A percentile compares a stretch with the other conserved stretches of the same genome.
Conservation (phyloP, 2,329 filamentous ascomycete species). For the Septoria linicola region DNA sequence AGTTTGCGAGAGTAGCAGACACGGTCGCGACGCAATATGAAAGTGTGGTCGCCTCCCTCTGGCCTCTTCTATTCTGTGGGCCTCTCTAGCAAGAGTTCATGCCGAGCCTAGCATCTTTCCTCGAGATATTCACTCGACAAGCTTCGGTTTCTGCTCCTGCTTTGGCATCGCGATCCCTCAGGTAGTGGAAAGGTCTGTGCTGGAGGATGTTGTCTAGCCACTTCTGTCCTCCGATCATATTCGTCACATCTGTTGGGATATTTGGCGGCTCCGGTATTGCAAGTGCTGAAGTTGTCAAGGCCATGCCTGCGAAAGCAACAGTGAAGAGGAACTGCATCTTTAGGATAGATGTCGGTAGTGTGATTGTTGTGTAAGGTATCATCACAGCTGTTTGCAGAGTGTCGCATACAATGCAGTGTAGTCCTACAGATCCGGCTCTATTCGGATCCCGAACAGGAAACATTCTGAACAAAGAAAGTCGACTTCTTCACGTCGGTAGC, state of each 20-base stretch:
- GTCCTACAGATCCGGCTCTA: conserved; percentile 2
- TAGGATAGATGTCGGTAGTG: background rate
- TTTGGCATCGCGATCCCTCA: background rate
- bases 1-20: no score
- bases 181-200: background rate
- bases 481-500: background rate
- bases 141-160: no score
- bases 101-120: no score
- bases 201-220: background rate
- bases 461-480: conserved; percentile 2
- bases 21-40: no score
- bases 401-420: background rate
- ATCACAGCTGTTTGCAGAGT: no score
- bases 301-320: background rate
- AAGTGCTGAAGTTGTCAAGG: background rate
- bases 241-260: conserved; percentile 3
- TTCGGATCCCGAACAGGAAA: conserved; percentile 6
- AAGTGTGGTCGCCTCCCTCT: no score
- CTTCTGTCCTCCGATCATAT: conserved; percentile 5
- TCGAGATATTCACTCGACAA: no score
- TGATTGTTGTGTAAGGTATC: background rate
- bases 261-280: conserved; percentile 5
- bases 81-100: no score
- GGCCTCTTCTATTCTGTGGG: no score
- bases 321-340: background rate